A percentile compares a stretch with the other conserved stretches of the same genome.
These are phyloP conservation scores for Coemansia sp. DNA, from an alignment of 192 early-diverging fungal species.

Conservation along the genomic window DNA sequence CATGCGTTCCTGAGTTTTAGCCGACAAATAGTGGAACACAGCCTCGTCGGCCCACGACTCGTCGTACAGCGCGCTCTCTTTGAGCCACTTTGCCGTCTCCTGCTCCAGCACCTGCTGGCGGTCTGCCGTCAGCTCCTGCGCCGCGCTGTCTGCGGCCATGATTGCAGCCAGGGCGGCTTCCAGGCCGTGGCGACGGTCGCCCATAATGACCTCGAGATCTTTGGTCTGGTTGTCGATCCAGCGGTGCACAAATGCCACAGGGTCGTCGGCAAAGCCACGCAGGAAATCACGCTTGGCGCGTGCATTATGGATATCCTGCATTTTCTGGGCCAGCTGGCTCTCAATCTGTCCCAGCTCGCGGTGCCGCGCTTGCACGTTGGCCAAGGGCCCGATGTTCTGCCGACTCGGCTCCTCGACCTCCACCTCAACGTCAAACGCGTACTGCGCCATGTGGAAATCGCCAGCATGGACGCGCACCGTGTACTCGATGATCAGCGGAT, in stretches of 20 bases:
- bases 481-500: constrained; percentile 90
- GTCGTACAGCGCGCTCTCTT: constrained; percentile 50
- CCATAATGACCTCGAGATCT: constrained; percentile 79
- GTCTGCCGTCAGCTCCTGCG: constrained; percentile 32
- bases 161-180: constrained; percentile 48
- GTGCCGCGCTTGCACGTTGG: constrained; percentile 47
- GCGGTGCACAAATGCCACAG: constrained; percentile 85
- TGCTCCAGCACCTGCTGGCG: constrained; percentile 29
- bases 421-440: constrained; percentile 92
- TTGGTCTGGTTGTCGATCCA: constrained; percentile 93
- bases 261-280: constrained; percentile 80
- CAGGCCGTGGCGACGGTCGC: constrained; percentile 44
- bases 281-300: constrained; percentile 94
- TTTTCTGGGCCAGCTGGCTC: constrained; percentile 68
- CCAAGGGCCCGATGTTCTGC: constrained; percentile 56
- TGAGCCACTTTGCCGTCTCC: constrained; percentile 50
- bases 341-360: constrained; percentile 56
- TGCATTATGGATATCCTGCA: constrained; percentile 83
- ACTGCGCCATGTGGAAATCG: constrained; percentile 69
- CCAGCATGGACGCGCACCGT: constrained; percentile 74
- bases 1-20: constrained; percentile 59
- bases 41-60: constrained; percentile 82
- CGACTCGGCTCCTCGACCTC: constrained; percentile 78
- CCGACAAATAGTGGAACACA: constrained; percentile 84
- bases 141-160: constrained; percentile 35